Base-by-base conservation (phyloP, 352 stramenopile genomes). In the Phytophthora sojae region DNA sequence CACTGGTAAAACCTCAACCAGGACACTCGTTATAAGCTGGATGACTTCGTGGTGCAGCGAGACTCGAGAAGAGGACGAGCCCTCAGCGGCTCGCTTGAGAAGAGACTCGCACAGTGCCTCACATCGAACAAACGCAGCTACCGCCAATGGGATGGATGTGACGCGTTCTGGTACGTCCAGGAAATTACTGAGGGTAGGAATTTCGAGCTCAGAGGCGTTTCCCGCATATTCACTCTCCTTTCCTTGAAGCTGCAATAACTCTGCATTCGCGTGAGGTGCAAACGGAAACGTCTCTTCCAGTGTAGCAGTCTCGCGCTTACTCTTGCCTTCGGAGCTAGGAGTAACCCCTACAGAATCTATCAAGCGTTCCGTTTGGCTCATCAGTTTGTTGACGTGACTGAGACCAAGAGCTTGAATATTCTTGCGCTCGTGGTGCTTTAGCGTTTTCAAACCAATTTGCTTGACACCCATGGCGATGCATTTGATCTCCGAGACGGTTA, bases 11-110 rank as follows among this genome's bases (percentile, higher is more conserved):
- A 96, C 86, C 67, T 97, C 89, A 5, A 94, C 86, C 44, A 97
- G 81, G 11, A 96, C 57, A 37, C 71, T 91, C 32, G 88, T 94
- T 51, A 97, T 78, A 26, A 97, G 75, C 39, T 96, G 90, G 51
- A 96, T 95, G 29, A 96, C 88, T 89, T 97, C 85, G 42, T 96
- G 82, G 58, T 97, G 91, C 39, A 97, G 73, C 2, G 88, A 90
- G 19, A 97, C 79, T n/a, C 89, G 86, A 37, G 90, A 97, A n/a
- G 91, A 97, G 6, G 89, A 97, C 9, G 91, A 97, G 6, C 90
- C 91, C 51, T 97, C 91, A 4, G 86, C 87, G 17, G 89, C 90
- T 62, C 91, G 83, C 52, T 88, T 83, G 9, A 97, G 66, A 15
- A 97, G 71, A 17, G 86, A 88, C 53, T 95, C 87, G 53, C 90